Percentiles rank a stretch among this genome's conserved stretches.
These are phyloP conservation scores for Cunninghamia lanceolata DNA, from an alignment of 75 land plant genomes.

Conservation along the genomic window DNA sequence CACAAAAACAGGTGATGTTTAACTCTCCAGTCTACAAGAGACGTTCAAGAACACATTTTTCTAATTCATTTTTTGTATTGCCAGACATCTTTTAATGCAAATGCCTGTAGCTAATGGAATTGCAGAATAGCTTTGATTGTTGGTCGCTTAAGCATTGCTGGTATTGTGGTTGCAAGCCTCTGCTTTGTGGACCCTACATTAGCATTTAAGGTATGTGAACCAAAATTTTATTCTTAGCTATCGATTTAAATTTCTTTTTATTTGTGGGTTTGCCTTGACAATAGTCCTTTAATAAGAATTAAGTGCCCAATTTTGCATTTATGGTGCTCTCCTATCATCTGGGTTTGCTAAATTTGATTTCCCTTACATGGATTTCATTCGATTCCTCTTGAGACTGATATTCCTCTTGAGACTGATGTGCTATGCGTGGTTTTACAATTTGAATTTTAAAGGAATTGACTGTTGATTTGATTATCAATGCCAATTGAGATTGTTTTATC, in stretches of 20 bases:
- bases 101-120: background rate
- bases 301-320: background rate
- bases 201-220: constrained; percentile 61
- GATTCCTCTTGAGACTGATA: background rate
- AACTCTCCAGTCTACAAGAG: too few species aligned
- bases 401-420: background rate
- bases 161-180: constrained; percentile 49
- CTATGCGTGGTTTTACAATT: background rate
- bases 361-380: background rate
- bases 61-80: background rate
- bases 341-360: background rate
- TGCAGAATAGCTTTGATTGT: background rate
- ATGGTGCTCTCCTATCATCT: background rate
- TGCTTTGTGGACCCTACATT: constrained; percentile 67
- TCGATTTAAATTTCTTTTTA: background rate
- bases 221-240: background rate
- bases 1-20: background rate
- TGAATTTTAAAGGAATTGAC: background rate
- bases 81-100: background rate
- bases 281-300: background rate
- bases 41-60: background rate
- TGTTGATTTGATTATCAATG: background rate
- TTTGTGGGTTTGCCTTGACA: background rate
- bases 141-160: constrained; percentile 24
- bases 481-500: background rate